Base-by-base conservation (phyloP, 2,329 filamentous ascomycete genomes). In the Stemphylium vesicarium region DNA sequence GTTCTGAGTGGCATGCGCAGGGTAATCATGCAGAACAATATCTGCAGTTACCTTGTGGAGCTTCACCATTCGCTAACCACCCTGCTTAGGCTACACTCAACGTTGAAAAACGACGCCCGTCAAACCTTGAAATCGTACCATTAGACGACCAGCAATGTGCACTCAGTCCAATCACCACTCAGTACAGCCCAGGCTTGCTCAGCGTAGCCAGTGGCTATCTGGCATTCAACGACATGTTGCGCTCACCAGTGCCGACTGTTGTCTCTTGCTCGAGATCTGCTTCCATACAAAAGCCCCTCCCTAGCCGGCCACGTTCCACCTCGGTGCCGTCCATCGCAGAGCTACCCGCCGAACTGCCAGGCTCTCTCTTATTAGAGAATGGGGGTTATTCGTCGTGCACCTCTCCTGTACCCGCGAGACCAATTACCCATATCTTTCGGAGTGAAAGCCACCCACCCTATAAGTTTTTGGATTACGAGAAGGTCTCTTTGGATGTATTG, bases 141-240 rank as follows among this genome's bases (percentile, higher is more conserved):
- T 62, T 63, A 20, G 62, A 69, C 45, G 55, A 63, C 39, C 57
- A 63, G 39, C 58, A 63, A 55, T 47, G 57, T 38, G 53, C 53
- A 37, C 55, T 66, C 35, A 65, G 53, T 59, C 67, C 74, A 53
- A 44, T 63, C 37, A 68, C 66, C 35, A 60, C 64, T 45, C 61
- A 62, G 43, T 69, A 74, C 50, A 68, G 71, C 68, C 63, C 59
- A 36, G 62, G 61, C 45, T 57, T 68, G 45, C 57, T 62, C 59
- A 66, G 62, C 50, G 70, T 71, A 33, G 64, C 69, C 45, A 70
- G 67, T 39, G 73, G 69, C 68, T 63, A 80, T 36, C 70, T 79
- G 56, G 73, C 75, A 18, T 73, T 78, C 61, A 78, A 76, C 65
- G 78, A 78, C 50, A 75, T 78, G 65, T 68, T 79, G 22, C 73